A percentile compares a stretch with the other conserved stretches of the same genome.
These are phyloP conservation scores for Starmerella scarabaei DNA, from an alignment of 805 yeast genomes.

Conservation along the genomic window DNA sequence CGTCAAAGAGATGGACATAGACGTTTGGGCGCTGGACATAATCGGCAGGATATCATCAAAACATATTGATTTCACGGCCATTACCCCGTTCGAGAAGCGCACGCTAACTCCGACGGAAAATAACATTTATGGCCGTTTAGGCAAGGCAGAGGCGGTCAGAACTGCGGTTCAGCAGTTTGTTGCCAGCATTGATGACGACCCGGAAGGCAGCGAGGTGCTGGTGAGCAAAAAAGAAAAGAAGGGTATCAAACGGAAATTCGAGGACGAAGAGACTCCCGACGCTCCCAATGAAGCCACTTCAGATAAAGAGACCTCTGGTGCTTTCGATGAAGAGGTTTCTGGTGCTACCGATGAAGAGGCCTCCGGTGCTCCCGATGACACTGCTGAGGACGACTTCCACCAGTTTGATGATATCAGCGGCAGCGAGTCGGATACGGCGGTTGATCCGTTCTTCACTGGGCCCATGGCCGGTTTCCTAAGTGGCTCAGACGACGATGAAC, in stretches of 20 bases:
- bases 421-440: slow-evolving; percentile 27
- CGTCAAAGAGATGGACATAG: slow-evolving; percentile 11
- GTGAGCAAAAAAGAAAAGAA: slow-evolving; percentile 28
- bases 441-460: slow-evolving; percentile 20
- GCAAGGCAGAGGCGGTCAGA: slow-evolving; percentile 24
- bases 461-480: slow-evolving; percentile 58
- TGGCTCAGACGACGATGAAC: slow-evolving; percentile 39
- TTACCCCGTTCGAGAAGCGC: slow-evolving; percentile 9
- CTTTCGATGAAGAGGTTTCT: slow-evolving; percentile 1
- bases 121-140: slow-evolving; percentile 29
- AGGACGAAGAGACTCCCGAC: neutral
- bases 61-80: slow-evolving; percentile 4
- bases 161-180: slow-evolving; percentile 7
- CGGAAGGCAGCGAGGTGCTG: neutral
- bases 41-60: slow-evolving; percentile 10
- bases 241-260: slow-evolving; percentile 1
- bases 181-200: neutral
- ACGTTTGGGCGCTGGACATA: slow-evolving; percentile 13
- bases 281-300: neutral
- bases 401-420: slow-evolving; percentile 3
- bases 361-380: slow-evolving; percentile 8
- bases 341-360: slow-evolving; percentile 14
- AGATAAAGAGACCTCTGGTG: slow-evolving; percentile 6
- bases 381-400: slow-evolving; percentile 10
- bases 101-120: slow-evolving; percentile 20